Evolutionary conservation across 2,329 filamentous ascomycete species (phyloP), one percentile per base, ranked within the genome.

Genomic region (Aspergillus aculeatus): DNA sequence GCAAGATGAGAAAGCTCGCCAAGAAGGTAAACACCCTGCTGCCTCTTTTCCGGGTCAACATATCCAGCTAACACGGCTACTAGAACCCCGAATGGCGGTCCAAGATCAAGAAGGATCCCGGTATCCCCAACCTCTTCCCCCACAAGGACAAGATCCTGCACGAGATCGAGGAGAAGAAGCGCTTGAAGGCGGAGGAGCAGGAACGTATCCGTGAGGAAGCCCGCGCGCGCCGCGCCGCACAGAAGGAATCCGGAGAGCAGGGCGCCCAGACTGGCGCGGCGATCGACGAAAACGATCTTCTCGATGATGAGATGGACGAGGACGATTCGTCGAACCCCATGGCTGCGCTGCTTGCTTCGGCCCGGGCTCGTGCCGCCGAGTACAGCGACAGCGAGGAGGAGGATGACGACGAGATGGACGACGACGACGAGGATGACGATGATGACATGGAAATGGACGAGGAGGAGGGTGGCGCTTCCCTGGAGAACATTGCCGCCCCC

Each of bases 141-240:
- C 97, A 95, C 83, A 99, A 99, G 81, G 93, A 97, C 76, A 93
- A 90, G 82, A 85, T 99, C 29, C 84, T 99, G 35, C 87, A 93
- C 60, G 92, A 99, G 78, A 96, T 99, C 69, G 95, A 99, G 79
- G 91, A 96, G 79, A 89, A 86, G 69, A 89, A 89, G 73, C 81
- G 89, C 66, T 81, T 85, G 75, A 97, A 94, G 81, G 86, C 87
- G 64, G 92, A 96, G 71, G 91, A 96, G 72, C 83, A 84, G 59
- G 82, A 85, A 75, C 85, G 85, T 72, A 83, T 86, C 69, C 86
- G 86, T 64, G 90, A 96, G 72, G 80, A 92, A 70, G 88, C 87
- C 58, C 73, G 70, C 44, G 65, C 68, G 50, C 73, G 74, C 51
- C 71, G 72, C 9, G 84, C 80, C 68, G 77, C 75, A 35, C 65